Base-by-base conservation (phyloP, 345 rosid genomes). In the Litchi chinensis region DNA sequence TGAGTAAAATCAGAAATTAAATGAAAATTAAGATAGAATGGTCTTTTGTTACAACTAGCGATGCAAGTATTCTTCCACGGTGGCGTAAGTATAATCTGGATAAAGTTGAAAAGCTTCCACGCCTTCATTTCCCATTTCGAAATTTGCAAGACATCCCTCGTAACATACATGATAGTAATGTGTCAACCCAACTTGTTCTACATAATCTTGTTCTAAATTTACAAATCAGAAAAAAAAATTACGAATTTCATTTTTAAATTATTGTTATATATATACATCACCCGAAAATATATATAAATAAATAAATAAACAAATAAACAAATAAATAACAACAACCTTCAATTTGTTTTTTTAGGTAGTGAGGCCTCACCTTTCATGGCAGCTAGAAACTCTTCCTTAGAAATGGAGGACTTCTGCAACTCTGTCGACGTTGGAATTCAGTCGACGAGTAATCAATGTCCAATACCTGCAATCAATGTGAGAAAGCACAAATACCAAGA, bases 111-210 rank as follows among this genome's bases (percentile, higher is more conserved):
- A 78, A 10, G 92, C 91, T 82, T 89, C 94, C n/a, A 65, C 87
- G 8, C 56, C 90, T 21, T 18, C 83, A 1, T 82, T 84, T n/a
- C 90, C 88, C 3, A 88, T 81, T 70, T 86, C 83, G 32, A 91
- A 91, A 56, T 86, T 88, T 9, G 85, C 22, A 59, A 91, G 87
- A 41, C 94, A 91, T 62, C 94, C 94, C 77, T 89, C 89, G 52
- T 84, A 91, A 70, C 79, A 88, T 8, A 91, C 89, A 68, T 91
- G 92, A 70, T 91, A 88, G 78, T 86, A 86, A 85, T 89, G 91
- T 6, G 69, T 79, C 82, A 85, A 40, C 0, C 90, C 92, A 5
- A 86, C 83, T 81, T 86, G 92, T 56, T 84, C 82, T 22, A 76
- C 88, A 63, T 88, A 85, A n/a, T 68, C 75, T 77, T 79, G 80